A percentile compares a stretch with the other conserved stretches of the same genome.
These are phyloP conservation scores for Cladosporium sp. DNA, from an alignment of 2,329 filamentous ascomycete genomes.

Conservation along the genomic window DNA sequence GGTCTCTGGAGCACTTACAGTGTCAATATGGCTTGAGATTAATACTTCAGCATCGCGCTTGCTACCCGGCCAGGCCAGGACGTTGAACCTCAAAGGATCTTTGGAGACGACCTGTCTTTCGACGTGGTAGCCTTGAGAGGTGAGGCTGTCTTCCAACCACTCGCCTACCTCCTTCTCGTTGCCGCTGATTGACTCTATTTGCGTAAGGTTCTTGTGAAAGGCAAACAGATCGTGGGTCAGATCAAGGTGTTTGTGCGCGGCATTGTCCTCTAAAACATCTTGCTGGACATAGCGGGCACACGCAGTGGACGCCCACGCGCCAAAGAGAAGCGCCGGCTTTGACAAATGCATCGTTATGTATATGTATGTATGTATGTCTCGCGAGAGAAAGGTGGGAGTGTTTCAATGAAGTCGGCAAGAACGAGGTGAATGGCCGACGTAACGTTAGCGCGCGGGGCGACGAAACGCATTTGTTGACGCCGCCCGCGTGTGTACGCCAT, in stretches of 20 bases:
- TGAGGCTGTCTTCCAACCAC: constrained; percentile 65
- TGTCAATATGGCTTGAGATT: constrained; percentile 80
- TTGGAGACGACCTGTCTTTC: constrained; percentile 51
- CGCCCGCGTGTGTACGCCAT: not conserved
- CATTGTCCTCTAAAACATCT: constrained; percentile 1
- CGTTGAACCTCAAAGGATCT: constrained; percentile 59
- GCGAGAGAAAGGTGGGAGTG: not conserved
- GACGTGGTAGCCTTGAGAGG: constrained; percentile 55
- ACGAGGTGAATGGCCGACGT: constrained; percentile 1
- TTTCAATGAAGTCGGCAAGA: constrained; percentile 13
- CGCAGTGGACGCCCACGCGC: constrained; percentile 1
- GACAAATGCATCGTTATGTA: constrained; percentile 7
- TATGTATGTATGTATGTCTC: not conserved
- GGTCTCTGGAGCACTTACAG: constrained; percentile 37
- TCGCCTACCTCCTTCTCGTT: constrained; percentile 64
- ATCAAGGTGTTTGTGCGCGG: constrained; percentile 16
- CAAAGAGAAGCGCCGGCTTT: not conserved
- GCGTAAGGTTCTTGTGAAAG: constrained; percentile 70
- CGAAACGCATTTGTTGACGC: not conserved
- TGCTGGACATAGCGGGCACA: not conserved
- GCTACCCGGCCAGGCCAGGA: constrained; percentile 60
- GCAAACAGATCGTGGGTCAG: constrained; percentile 53
- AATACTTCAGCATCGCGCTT: constrained; percentile 54
- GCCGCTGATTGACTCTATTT: constrained; percentile 66
- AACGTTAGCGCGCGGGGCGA: no score